Evolutionary conservation across 441 rosid genomes (phyloP).

Genomic region (Gossypium davidsonii): DNA sequence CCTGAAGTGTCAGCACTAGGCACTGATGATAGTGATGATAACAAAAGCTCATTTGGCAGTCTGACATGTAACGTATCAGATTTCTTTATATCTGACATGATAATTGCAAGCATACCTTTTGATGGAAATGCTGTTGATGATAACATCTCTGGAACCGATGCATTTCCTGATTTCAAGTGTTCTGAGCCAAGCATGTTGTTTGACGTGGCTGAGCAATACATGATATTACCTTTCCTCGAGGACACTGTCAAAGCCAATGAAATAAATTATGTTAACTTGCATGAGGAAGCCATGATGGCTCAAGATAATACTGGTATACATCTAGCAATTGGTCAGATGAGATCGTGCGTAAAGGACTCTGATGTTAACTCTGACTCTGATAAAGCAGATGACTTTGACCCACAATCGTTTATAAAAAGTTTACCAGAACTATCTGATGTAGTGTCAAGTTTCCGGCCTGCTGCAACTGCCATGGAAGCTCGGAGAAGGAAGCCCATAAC

Average conservation of each 20-base stretch:
- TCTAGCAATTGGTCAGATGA: conserved; percentile 56
- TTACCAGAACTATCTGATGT: conserved; percentile 82
- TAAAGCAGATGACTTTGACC: conserved; percentile 67
- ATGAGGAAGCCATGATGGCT: conserved; percentile 36
- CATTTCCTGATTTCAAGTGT: conserved; percentile 56
- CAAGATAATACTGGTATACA: conserved; percentile 48
- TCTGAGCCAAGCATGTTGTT: conserved; percentile 51
- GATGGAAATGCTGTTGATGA: conserved; percentile 49
- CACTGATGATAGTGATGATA: conserved; percentile 45
- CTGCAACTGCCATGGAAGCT: conserved; percentile 33
- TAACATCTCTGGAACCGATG: conserved; percentile 36
- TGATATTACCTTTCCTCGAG: conserved; percentile 73
- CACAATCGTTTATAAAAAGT: conserved; percentile 66
- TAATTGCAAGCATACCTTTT: conserved; percentile 60
- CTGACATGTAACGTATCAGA: conserved; percentile 74
- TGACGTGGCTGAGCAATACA: conserved; percentile 61
- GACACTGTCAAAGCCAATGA: conserved; percentile 45
- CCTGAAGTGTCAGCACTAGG: conserved; percentile 41
- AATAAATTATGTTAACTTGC: conserved; percentile 36
- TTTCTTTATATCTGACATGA: conserved; percentile 73
- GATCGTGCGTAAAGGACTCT: conserved; percentile 40
- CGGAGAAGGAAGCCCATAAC: conserved; percentile 54
- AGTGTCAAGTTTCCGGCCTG: conserved; percentile 51
- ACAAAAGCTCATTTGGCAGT: conserved; percentile 40
- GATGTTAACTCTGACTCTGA: conserved; percentile 46